Evolutionary conservation across 2,329 filamentous ascomycete genomes (phyloP).

Genomic region (Ophiostoma piceae): DNA sequence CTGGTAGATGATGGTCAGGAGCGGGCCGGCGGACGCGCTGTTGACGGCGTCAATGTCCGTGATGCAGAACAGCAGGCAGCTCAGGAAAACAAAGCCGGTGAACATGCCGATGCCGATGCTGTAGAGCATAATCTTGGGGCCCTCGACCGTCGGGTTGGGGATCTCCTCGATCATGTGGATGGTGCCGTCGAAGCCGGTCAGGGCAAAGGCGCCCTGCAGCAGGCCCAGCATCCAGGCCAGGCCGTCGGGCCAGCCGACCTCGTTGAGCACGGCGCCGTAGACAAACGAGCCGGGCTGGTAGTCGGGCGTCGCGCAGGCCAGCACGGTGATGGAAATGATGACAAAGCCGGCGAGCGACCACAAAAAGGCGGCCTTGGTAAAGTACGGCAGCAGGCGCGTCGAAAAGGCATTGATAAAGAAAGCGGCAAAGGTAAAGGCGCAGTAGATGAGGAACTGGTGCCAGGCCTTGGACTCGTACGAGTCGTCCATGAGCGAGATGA

Average conservation of each 20-base stretch:
- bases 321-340: conserved; percentile 63
- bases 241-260: conserved; percentile 64
- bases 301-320: conserved; percentile 60
- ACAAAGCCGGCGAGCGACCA: conserved; percentile 66
- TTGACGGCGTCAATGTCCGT: conserved; percentile 50
- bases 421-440: conserved; percentile 56
- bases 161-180: conserved; percentile 54
- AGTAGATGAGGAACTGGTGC: conserved; percentile 71
- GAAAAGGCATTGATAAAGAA: conserved; percentile 62
- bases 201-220: conserved; percentile 37
- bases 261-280: conserved; percentile 62
- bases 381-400: conserved; percentile 55
- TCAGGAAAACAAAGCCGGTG: conserved; percentile 47
- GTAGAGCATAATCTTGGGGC: conserved; percentile 62
- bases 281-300: conserved; percentile 62
- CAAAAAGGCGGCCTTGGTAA: conserved; percentile 64
- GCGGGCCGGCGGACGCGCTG: conserved; percentile 35
- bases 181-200: conserved; percentile 50
- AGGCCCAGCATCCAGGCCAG: conserved; percentile 51
- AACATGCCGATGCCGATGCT: conserved; percentile 59
- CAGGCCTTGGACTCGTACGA: conserved; percentile 54
- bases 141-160: conserved; percentile 39
- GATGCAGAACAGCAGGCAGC: conserved; percentile 59
- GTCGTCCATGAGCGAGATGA: conserved; percentile 57
- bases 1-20: conserved; percentile 46